Percentiles rank a stretch among this genome's conserved stretches.
Conservation (phyloP, 129 eudicot species). For the Flaveria linearis region DNA sequence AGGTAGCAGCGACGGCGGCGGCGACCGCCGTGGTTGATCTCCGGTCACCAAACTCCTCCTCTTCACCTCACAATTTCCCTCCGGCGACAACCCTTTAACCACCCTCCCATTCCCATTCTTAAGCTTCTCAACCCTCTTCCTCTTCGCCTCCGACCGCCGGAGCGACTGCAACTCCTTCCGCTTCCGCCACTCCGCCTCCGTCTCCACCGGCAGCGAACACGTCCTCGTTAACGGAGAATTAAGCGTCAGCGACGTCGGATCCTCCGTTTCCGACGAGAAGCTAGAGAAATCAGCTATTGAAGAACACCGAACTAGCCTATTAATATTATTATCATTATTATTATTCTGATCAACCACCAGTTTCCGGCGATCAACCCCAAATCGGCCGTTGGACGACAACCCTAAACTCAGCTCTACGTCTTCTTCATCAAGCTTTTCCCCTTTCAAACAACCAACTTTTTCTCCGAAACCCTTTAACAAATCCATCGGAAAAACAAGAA, state of each 20-base stretch:
- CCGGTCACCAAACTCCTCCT: conserved; percentile 5
- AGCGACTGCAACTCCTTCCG: conserved; percentile 56
- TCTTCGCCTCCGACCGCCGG: conserved; percentile 59
- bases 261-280: conserved; percentile 20
- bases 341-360: neutral
- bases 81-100: neutral
- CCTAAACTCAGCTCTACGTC: conserved; percentile 61
- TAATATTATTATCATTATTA: neutral
- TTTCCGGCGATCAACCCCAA: conserved; percentile 57
- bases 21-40: neutral
- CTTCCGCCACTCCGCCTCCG: conserved; percentile 57
- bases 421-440: conserved; percentile 28
- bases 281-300: conserved; percentile 41
- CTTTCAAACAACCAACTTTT: neutral
- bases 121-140: conserved; percentile 51
- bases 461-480: conserved; percentile 21
- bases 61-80: conserved; percentile 21
- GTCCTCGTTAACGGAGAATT: conserved; percentile 41
- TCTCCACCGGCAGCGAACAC: conserved; percentile 56
- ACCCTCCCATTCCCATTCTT: conserved; percentile 29
- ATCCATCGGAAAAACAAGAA: conserved; percentile 30
- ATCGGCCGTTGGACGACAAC: conserved; percentile 68
- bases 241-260: conserved; percentile 26
- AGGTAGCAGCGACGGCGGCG: conserved; percentile 16
- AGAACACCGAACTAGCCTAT: conserved; percentile 37